Base-by-base conservation (phyloP, 495 filamentous ascomycete species). In the Tuber umbilicatum region DNA sequence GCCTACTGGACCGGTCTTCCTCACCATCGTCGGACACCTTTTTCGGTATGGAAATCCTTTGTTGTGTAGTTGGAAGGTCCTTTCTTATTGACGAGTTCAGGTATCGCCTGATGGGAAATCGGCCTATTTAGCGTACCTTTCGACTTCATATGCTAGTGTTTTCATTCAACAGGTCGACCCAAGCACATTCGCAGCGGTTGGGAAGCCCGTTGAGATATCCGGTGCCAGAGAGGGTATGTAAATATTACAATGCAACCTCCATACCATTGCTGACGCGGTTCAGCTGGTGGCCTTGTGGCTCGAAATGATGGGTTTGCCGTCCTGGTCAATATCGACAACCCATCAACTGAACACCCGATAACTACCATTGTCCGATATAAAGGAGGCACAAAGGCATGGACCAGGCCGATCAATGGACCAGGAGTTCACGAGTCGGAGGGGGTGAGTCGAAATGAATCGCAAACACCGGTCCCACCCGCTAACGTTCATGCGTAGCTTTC, bases 281-380 rank as follows among this genome's bases (percentile, higher is more conserved):
- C 31, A 77, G 87, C 86, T n/a, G 86, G 86, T 40, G 87, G 87
- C 68, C 83, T 89, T 21, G 85, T 88, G 27, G 87, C 87, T 67
- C 86, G 87, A 73, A 84, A 87, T 73, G 86, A 89, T 76, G 87
- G 86, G 19, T 89, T 89, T 79, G 86, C 87, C 19, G 78, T 88
- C 9, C 78, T 89, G 71, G 86, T 85, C 72, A 86, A 85, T 17
- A 75, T 84, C 21, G 83, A 87, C 70, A 84, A 85, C 0, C 85
- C 86, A 4, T 82, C 86, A 6, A 82, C 83, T 69, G 79, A 80
- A 38, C 85, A 85, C 69, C 86, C 86, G 0, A 84, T 88, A 39
- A 79, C 86, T 5, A 84, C 84, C 5, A 80, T 89, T 35, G 85
- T 87, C 77, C 84, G 86, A 38, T 87, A 86, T 76, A 84, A 82